phyloP scores from a whole-genome alignment of 2,329 filamentous ascomycete genomes.

The Graphilbum ipis-grandicollis region DNA sequence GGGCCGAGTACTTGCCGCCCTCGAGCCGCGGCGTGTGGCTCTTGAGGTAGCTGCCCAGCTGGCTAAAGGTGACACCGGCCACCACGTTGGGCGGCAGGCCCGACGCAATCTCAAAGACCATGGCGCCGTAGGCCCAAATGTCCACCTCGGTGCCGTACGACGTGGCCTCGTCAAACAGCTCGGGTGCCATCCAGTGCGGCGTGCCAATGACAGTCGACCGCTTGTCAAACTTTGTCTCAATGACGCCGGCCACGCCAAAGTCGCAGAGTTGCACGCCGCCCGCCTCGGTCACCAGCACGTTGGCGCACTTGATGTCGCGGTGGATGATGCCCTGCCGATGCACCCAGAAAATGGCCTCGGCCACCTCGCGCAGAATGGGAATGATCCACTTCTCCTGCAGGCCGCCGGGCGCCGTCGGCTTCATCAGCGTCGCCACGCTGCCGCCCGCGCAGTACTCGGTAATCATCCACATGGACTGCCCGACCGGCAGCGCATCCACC shows the following conservation, averaged over 20 bases:
- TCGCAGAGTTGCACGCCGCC: slow-evolving; percentile 69
- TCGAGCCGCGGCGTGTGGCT: slow-evolving; percentile 50
- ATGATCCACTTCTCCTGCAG: slow-evolving; percentile 38
- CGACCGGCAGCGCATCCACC: slow-evolving; percentile 61
- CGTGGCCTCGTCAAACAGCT: slow-evolving; percentile 45
- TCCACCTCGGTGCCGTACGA: slow-evolving; percentile 58
- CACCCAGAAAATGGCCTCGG: slow-evolving; percentile 49
- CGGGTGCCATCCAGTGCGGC: slow-evolving; percentile 74
- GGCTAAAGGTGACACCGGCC: slow-evolving; percentile 26
- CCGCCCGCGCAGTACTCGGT: slow-evolving; percentile 76
- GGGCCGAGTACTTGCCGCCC: slow-evolving; percentile 51
- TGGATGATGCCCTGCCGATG: slow-evolving; percentile 54
- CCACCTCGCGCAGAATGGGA: slow-evolving; percentile 46
- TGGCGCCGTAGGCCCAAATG: slow-evolving; percentile 73
- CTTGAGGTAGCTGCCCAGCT: slow-evolving; percentile 38
- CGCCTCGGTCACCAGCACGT: slow-evolving; percentile 62
- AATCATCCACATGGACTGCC: slow-evolving; percentile 73
- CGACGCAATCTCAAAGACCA: slow-evolving; percentile 66
- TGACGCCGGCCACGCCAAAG: slow-evolving; percentile 66
- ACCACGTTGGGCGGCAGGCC: slow-evolving; percentile 55
- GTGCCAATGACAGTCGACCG: slow-evolving; percentile 69
- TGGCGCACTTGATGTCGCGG: slow-evolving; percentile 59
- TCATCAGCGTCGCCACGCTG: slow-evolving; percentile 59
- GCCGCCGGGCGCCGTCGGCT: slow-evolving; percentile 45
- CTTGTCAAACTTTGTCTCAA: slow-evolving; percentile 61